Evolutionary conservation across 306 rosid genomes (phyloP).

Genomic region (Cyclanthera cordifolia): DNA sequence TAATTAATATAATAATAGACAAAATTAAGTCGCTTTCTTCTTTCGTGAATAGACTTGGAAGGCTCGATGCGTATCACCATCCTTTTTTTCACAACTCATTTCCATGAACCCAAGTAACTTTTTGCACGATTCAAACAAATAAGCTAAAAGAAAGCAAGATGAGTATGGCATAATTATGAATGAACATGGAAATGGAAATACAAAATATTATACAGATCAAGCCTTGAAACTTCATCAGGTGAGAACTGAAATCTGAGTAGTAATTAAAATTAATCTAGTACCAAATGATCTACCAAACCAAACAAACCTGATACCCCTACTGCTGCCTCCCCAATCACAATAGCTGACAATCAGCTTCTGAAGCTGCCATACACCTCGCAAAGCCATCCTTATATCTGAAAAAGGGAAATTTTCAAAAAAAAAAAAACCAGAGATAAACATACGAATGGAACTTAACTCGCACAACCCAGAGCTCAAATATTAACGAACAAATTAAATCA

Average conservation of each 20-base stretch:
- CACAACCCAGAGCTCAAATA: not conserved
- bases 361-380: conserved; percentile 85
- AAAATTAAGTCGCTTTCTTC: too few species aligned
- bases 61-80: too few species aligned
- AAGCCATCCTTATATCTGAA: conserved; percentile 44
- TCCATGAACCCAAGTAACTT: not conserved
- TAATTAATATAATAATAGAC: too few species aligned
- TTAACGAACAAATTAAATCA: not conserved
- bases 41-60: too few species aligned
- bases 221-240: not conserved
- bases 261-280: not conserved
- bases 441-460: not conserved
- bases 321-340: conserved; percentile 86
- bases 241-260: not conserved
- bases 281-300: not conserved
- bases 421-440: not conserved
- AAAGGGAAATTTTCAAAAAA: not conserved
- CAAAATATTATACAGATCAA: not conserved
- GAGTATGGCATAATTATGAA: not conserved
- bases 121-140: not conserved
- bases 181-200: not conserved
- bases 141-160: not conserved
- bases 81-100: not conserved
- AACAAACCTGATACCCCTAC: conserved; percentile 70
- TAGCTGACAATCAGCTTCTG: conserved; percentile 66